Conservation (phyloP, 495 filamentous ascomycete species). For the Penicillium roqueforti region DNA sequence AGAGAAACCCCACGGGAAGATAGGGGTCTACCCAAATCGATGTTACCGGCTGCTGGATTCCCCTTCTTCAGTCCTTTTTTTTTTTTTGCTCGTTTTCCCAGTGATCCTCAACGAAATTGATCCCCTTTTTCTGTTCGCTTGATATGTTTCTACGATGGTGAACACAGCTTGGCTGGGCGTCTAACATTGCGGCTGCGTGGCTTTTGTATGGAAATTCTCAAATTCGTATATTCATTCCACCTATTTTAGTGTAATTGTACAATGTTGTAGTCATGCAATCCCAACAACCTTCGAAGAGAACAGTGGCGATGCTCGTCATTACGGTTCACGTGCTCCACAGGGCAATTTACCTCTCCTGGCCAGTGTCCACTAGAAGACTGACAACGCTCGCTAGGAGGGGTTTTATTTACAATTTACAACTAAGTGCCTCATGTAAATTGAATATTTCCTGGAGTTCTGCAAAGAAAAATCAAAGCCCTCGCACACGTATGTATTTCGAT, state of each 20-base stretch:
- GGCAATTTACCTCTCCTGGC: slow-evolving; percentile 3
- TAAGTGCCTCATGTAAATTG: background rate
- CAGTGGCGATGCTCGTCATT: background rate
- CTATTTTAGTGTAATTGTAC: background rate
- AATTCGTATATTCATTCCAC: slow-evolving; percentile 19
- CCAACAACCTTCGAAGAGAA: background rate
- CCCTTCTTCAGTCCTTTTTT: slow-evolving; percentile 21
- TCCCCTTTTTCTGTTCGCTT: slow-evolving; percentile 22
- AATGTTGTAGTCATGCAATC: background rate
- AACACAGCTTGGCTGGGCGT: slow-evolving; percentile 23
- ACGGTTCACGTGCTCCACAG: slow-evolving; percentile 8
- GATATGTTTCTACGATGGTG: slow-evolving; percentile 16
- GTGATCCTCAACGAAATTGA: slow-evolving; percentile 35
- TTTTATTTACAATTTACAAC: background rate
- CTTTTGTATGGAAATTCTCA: slow-evolving; percentile 22
- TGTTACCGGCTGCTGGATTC: slow-evolving; percentile 28
- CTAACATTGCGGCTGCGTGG: slow-evolving; percentile 18
- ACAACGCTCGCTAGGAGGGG: background rate
- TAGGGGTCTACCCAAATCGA: slow-evolving; percentile 17
- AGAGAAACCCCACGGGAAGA: slow-evolving; percentile 28
- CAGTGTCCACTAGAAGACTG: background rate
- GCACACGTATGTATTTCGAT: background rate
- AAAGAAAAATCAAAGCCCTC: background rate
- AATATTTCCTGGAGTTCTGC: no score
- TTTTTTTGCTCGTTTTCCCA: slow-evolving; percentile 17